Evolutionary conservation across 2,329 filamentous ascomycete genomes (phyloP).

Genomic region (Colletotrichum godetiae): DNA sequence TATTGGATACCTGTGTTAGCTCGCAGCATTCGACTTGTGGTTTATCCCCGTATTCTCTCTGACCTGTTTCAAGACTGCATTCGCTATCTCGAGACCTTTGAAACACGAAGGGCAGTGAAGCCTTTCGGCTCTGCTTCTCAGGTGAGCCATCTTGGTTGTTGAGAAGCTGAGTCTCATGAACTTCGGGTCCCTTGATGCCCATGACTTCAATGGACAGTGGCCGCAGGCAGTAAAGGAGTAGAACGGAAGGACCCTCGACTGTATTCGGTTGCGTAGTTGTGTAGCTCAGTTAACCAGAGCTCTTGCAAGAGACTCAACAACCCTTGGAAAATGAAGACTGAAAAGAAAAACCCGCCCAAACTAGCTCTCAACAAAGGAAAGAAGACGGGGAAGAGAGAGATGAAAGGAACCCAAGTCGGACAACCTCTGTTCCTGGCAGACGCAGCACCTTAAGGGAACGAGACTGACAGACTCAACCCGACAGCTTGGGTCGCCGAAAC

Average conservation of each 20-base stretch:
- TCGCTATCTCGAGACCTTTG: background rate
- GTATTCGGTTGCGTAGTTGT: background rate
- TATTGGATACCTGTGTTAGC: constrained; percentile 1
- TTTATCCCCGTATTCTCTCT: background rate
- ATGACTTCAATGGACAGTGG: background rate
- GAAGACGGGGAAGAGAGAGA: background rate
- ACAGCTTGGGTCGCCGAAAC: constrained; percentile 20
- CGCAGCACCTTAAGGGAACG: background rate
- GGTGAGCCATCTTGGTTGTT: background rate
- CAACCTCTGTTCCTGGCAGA: background rate
- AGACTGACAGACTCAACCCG: background rate
- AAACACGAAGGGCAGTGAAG: constrained; percentile 1
- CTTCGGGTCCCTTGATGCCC: background rate
- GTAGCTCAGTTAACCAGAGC: background rate
- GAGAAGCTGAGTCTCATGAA: constrained; percentile 1
- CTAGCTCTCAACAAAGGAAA: constrained; percentile 17
- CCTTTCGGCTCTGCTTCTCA: background rate
- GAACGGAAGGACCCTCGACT: background rate
- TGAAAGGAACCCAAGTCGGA: background rate
- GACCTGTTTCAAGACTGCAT: constrained; percentile 24
- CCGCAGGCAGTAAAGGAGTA: background rate
- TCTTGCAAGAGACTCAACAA: background rate
- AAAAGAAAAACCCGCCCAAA: background rate
- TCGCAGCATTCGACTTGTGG: background rate
- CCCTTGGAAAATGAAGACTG: background rate